phyloP scores from a whole-genome alignment of 2,329 filamentous ascomycete genomes.

The Colletotrichum caudatum region DNA sequence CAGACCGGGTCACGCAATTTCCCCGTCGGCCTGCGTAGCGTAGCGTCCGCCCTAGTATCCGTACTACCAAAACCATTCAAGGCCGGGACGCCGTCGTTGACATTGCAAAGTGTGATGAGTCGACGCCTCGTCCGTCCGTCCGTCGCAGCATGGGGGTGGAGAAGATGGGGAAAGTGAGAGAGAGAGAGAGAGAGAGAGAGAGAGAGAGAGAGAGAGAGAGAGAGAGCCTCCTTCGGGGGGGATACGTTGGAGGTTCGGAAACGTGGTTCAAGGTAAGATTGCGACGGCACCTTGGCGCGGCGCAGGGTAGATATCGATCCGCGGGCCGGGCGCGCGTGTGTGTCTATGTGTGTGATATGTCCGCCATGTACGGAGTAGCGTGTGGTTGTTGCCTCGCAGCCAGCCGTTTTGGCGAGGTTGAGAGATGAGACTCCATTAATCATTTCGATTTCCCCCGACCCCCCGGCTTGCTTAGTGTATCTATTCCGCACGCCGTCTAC shows the following conservation, averaged over 20 bases:
- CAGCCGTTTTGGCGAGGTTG: background rate
- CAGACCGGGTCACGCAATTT: background rate
- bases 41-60: no score
- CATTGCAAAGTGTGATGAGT: slow-evolving; percentile 11
- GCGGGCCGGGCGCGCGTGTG: slow-evolving; percentile 1
- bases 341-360: background rate
- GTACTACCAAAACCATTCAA: background rate
- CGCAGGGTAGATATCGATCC: slow-evolving; percentile 38
- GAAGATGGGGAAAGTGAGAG: no score
- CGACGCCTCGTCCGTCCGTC: background rate
- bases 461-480: background rate
- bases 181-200: background rate
- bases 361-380: no score
- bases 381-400: slow-evolving; percentile 1
- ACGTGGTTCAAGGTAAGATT: background rate
- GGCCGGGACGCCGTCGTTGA: background rate
- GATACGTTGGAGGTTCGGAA: background rate
- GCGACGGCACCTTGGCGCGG: slow-evolving; percentile 28
- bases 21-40: background rate
- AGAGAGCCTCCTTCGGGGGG: background rate
- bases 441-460: background rate
- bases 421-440: slow-evolving; percentile 34
- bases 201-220: background rate
- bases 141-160: no score
- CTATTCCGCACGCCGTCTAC: background rate